Evolutionary conservation across 2,329 filamentous ascomycete species (phyloP).

Genomic region (Pseudocercospora macadamiae): DNA sequence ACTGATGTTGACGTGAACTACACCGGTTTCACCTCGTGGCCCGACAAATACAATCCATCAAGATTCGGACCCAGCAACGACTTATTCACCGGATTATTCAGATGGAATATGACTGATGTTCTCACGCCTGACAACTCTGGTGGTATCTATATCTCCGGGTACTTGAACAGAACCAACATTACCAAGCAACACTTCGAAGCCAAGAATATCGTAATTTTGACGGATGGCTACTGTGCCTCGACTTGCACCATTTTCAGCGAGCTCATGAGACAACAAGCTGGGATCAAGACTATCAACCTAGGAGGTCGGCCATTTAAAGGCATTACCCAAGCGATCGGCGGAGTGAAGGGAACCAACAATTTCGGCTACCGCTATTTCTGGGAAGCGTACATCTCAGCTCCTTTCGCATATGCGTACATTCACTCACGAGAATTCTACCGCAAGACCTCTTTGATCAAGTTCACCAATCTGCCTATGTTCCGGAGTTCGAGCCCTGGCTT

Average conservation of each 20-base stretch:
- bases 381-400: constrained; percentile 13
- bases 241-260: constrained; percentile 53
- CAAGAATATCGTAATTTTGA: constrained; percentile 59
- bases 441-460: constrained; percentile 32
- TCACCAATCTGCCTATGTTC: constrained; percentile 32
- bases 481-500: constrained; percentile 30
- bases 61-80: constrained; percentile 50
- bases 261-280: constrained; percentile 49
- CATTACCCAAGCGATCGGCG: constrained; percentile 50
- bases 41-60: constrained; percentile 51
- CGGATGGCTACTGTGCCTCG: constrained; percentile 50
- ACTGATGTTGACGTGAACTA: constrained; percentile 52
- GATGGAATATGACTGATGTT: constrained; percentile 54
- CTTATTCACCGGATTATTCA: constrained; percentile 60
- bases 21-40: constrained; percentile 52
- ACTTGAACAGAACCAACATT: constrained; percentile 52
- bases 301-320: constrained; percentile 46
- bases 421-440: constrained; percentile 34
- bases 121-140: constrained; percentile 41
- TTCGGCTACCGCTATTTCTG: constrained; percentile 31
- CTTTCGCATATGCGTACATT: constrained; percentile 31
- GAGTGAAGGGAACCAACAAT: constrained; percentile 48
- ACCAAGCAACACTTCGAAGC: constrained; percentile 56
- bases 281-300: constrained; percentile 46
- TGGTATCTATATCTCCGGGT: constrained; percentile 51